A percentile compares a stretch with the other conserved stretches of the same genome.
Conservation (phyloP, 176 grass and related monocot genomes). For the Carex scoparia region DNA sequence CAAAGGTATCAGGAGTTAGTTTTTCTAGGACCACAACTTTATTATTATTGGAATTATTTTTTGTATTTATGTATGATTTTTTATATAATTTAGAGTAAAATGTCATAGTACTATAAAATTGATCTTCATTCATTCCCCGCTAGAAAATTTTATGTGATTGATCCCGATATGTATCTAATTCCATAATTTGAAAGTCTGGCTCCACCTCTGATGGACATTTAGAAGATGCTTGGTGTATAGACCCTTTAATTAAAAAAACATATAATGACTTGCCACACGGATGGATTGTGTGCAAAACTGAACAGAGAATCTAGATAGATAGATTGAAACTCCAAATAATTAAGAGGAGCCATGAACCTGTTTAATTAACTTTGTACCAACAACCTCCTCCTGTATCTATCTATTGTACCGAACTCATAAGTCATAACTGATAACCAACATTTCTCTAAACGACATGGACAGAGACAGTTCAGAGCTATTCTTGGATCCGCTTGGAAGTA, state of each 20-base stretch:
- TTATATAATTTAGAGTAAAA: too few relatives aligned
- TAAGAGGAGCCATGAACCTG: background rate
- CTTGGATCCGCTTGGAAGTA: slow-evolving; percentile 15
- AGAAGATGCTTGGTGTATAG: too few relatives aligned
- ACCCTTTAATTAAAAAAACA: too few relatives aligned
- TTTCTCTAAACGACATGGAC: slow-evolving; percentile 17
- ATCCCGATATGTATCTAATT: too few relatives aligned
- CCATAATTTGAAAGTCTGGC: too few relatives aligned
- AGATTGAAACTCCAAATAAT: background rate
- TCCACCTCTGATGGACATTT: too few relatives aligned
- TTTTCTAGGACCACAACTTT: background rate
- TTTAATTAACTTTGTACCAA: slow-evolving; percentile 9
- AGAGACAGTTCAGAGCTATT: slow-evolving; percentile 19
- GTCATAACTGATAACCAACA: slow-evolving; percentile 8
- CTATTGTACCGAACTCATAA: slow-evolving; percentile 10
- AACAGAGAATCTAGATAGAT: background rate
- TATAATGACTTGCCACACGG: background rate
- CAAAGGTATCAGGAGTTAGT: too few relatives aligned
- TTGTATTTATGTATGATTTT: too few relatives aligned
- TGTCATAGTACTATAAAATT: too few relatives aligned
- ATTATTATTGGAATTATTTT: background rate
- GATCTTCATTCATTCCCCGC: too few relatives aligned
- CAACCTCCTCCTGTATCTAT: slow-evolving; percentile 11
- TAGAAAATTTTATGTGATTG: too few relatives aligned
- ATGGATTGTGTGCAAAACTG: background rate